Percentiles rank a stretch among this genome's conserved stretches.
Evolutionary conservation across 495 filamentous ascomycete species (phyloP).

Genomic region (Penicillium antarcticum): DNA sequence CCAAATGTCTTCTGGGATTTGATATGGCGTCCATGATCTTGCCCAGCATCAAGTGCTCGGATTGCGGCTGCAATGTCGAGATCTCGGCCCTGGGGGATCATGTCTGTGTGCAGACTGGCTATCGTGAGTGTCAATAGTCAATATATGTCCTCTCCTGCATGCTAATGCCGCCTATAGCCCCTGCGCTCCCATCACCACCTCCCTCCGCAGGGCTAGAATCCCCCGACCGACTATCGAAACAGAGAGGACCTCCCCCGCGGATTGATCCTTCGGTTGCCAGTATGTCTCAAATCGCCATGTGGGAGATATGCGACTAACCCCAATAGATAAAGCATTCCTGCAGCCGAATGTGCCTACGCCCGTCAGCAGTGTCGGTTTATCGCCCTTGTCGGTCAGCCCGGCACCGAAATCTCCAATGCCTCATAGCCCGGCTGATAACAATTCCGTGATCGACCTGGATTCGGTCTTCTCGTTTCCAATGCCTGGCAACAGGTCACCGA

Average conservation of each 20-base stretch:
- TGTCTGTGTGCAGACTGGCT: constrained; percentile 49
- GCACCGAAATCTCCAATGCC: constrained; percentile 41
- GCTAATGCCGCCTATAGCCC: constrained; percentile 11
- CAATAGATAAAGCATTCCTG: constrained; percentile 60
- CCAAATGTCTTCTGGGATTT: constrained; percentile 5
- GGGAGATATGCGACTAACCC: constrained; percentile 14
- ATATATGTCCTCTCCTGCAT: background rate
- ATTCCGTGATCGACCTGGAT: constrained; percentile 48
- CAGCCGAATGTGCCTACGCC: constrained; percentile 54
- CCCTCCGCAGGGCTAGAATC: constrained; percentile 26
- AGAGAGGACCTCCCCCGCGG: constrained; percentile 40
- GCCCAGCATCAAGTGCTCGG: constrained; percentile 94
- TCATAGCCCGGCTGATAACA: constrained; percentile 38
- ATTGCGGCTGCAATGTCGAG: constrained; percentile 78
- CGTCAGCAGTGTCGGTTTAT: constrained; percentile 57
- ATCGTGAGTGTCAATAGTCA: constrained; percentile 3
- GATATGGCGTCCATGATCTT: constrained; percentile 48
- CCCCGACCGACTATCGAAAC: constrained; percentile 19
- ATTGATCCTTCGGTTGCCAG: constrained; percentile 57
- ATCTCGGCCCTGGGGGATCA: constrained; percentile 94
- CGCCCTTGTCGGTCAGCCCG: constrained; percentile 47
- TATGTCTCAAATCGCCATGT: constrained; percentile 28
- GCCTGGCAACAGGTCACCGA: constrained; percentile 35
- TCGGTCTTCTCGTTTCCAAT: constrained; percentile 62
- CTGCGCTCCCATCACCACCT: constrained; percentile 37